Conservation (phyloP, 345 rosid genomes). For the Eucalyptus cloeziana region DNA sequence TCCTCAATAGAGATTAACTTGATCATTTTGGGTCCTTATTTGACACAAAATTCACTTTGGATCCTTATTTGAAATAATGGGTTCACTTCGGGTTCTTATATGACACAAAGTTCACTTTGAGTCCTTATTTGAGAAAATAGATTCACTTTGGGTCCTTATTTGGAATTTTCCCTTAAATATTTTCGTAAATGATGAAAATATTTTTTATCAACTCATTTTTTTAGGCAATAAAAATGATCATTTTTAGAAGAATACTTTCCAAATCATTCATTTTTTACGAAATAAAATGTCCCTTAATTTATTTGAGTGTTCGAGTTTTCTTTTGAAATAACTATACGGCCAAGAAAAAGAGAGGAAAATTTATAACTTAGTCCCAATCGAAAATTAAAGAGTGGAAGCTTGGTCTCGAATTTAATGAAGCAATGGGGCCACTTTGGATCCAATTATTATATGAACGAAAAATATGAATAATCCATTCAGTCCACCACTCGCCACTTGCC, state of each 20-base stretch:
- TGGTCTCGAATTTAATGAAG: not conserved
- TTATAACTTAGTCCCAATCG: not conserved
- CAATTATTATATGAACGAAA: not conserved
- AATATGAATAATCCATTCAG: not conserved
- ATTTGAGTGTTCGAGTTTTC: not conserved
- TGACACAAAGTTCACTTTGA: too few relatives aligned
- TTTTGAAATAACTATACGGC: not conserved
- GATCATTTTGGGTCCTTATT: too few relatives aligned
- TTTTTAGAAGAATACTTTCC: not conserved
- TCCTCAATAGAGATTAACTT: too few relatives aligned
- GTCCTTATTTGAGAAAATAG: too few relatives aligned
- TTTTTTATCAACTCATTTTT: not conserved
- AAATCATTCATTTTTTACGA: too few relatives aligned
- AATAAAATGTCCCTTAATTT: not conserved
- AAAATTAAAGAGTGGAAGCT: not conserved
- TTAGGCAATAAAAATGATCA: too few relatives aligned
- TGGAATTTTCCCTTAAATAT: too few relatives aligned
- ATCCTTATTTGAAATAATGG: too few relatives aligned
- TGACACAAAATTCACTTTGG: too few relatives aligned
- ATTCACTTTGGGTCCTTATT: too few relatives aligned
- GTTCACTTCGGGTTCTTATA: too few relatives aligned
- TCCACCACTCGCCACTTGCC: not conserved
- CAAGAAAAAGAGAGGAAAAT: not conserved
- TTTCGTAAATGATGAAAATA: too few relatives aligned
- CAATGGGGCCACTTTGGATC: not conserved